These are phyloP conservation scores for Russula virescens DNA, from an alignment of 768 basidiomycete genomes.

Conservation along the genomic window DNA sequence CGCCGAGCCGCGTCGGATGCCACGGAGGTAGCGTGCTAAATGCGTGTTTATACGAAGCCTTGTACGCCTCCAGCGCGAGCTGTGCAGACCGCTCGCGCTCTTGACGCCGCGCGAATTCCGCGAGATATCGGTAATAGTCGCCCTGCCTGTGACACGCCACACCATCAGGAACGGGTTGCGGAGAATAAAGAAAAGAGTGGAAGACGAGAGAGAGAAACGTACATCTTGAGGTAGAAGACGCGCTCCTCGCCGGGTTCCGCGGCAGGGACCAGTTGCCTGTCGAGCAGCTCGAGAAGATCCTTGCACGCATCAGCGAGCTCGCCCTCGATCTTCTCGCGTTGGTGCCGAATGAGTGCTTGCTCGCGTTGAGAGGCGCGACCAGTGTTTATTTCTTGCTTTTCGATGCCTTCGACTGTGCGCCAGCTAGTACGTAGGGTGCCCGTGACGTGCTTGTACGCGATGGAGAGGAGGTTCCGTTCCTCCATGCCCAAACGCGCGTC, in stretches of 20 bases:
- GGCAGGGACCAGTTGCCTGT: conserved; percentile 49
- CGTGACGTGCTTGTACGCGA: conserved; percentile 93
- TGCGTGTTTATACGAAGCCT: conserved; percentile 80
- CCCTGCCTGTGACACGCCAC: conserved; percentile 60
- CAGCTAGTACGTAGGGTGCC: conserved; percentile 79
- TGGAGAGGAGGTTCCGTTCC: conserved; percentile 86
- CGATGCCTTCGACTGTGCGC: conserved; percentile 72
- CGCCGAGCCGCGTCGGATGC: conserved; percentile 81
- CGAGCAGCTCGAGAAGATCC: conserved; percentile 68
- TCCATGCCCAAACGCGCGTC: conserved; percentile 70
- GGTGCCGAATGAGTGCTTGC: conserved; percentile 59
- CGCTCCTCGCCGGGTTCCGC: conserved; percentile 75
- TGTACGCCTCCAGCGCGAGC: conserved; percentile 78
- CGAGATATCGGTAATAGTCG: conserved; percentile 88
- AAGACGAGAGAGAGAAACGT: conserved; percentile 25
- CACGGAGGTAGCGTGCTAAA: conserved; percentile 64
- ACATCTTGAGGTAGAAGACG: conserved; percentile 91
- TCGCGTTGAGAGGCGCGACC: conserved; percentile 46
- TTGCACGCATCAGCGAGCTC: conserved; percentile 74
- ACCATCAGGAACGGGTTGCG: not conserved
- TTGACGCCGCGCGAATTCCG: conserved; percentile 72
- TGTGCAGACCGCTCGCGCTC: conserved; percentile 65
- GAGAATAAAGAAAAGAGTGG: too few species aligned
- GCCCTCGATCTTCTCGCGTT: conserved; percentile 69
- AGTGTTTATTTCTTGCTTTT: conserved; percentile 52